Percentiles rank a stretch among this genome's conserved stretches.
phyloP scores from a whole-genome alignment of 306 rosid genomes.

The Erythrophleum fordii region DNA sequence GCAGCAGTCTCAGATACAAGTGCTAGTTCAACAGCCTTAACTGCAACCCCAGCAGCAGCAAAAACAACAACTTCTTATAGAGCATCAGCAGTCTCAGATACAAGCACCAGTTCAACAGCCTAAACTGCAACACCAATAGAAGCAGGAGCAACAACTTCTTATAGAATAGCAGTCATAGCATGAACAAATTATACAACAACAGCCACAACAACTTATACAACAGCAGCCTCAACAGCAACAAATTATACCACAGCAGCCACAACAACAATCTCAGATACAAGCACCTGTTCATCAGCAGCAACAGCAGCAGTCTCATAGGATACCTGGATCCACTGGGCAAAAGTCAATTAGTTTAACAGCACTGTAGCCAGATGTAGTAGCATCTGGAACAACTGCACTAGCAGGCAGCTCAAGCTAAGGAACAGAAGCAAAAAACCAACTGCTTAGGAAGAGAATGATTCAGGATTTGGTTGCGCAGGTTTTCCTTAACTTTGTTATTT shows the following conservation, averaged over 20 bases:
- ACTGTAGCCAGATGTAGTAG: constrained; percentile 69
- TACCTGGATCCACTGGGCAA: constrained; percentile 60
- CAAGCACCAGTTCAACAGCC: constrained; percentile 48
- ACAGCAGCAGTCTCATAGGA: constrained; percentile 66
- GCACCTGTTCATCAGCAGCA: constrained; percentile 53
- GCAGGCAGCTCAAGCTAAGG: constrained; percentile 84
- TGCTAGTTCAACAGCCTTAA: too few species aligned
- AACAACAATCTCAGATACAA: constrained; percentile 7
- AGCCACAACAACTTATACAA: constrained; percentile 31
- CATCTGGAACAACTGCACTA: constrained; percentile 69
- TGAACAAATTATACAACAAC: constrained; percentile 18
- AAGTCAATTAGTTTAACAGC: constrained; percentile 67
- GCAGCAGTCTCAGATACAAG: too few species aligned
- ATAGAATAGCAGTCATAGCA: constrained; percentile 30
- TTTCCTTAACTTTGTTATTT: neutral
- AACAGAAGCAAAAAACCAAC: constrained; percentile 68
- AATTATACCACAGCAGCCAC: too few species aligned
- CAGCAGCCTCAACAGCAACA: constrained; percentile 51
- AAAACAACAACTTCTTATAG: too few species aligned
- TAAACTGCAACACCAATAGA: constrained; percentile 57
- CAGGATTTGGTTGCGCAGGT: constrained; percentile 72
- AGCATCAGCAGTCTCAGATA: too few species aligned
- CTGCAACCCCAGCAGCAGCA: too few species aligned
- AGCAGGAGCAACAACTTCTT: constrained; percentile 50
- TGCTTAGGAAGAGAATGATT: constrained; percentile 77